Evolutionary conservation across 78 protist genomes (phyloP).

Genomic region (Emiliania huxleyi): DNA sequence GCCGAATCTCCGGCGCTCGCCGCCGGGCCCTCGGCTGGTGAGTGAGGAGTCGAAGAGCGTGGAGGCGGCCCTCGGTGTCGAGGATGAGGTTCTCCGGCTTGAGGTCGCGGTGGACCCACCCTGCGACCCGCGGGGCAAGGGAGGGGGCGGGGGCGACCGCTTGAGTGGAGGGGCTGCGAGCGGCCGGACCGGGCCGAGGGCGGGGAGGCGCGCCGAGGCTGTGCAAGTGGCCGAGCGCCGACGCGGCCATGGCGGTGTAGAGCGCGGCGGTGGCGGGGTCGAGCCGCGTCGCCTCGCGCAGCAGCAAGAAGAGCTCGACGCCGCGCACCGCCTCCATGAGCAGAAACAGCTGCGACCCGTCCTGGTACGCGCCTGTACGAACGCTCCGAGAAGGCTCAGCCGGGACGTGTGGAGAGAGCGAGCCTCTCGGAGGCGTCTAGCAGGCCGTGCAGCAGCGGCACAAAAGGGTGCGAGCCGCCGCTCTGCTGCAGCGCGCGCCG

Average conservation of each 20-base stretch:
- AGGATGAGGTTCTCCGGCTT: neutral
- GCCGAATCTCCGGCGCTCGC: slow-evolving; percentile 35
- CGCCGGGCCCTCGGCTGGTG: slow-evolving; percentile 40
- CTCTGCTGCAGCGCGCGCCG: neutral
- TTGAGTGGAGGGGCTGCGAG: too few relatives aligned
- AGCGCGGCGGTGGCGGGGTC: neutral
- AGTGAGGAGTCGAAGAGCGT: too few relatives aligned
- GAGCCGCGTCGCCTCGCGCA: neutral
- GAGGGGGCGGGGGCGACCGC: too few relatives aligned
- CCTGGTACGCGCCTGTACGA: neutral
- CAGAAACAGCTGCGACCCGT: neutral
- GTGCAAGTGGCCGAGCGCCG: neutral
- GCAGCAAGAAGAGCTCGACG: neutral
- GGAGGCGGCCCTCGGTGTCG: neutral
- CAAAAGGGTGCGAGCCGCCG: neutral
- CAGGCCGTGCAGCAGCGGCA: neutral
- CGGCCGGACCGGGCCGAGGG: too few relatives aligned
- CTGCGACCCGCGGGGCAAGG: too few relatives aligned
- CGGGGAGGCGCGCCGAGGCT: too few relatives aligned
- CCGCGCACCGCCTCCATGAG: neutral
- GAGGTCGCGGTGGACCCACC: neutral
- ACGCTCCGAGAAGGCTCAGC: too few relatives aligned
- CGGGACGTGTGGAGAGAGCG: too few relatives aligned
- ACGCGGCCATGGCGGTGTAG: neutral
- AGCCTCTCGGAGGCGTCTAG: too few relatives aligned